A percentile compares a stretch with the other conserved stretches of the same genome.
These are phyloP conservation scores for Mycena indigotica DNA, from an alignment of 768 basidiomycete species.

Conservation along the genomic window DNA sequence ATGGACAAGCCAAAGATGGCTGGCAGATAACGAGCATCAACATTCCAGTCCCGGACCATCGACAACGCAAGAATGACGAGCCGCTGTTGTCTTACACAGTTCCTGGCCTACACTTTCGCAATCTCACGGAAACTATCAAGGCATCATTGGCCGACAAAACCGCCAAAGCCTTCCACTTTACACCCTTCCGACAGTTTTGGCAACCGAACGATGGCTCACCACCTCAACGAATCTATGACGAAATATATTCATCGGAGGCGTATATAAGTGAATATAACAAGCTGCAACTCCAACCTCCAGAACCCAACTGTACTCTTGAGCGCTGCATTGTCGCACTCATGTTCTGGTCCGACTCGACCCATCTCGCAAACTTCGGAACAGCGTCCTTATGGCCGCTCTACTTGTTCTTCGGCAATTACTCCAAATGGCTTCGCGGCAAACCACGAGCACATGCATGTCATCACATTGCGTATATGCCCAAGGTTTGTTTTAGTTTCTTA, in stretches of 20 bases:
- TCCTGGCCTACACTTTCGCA: constrained; percentile 10
- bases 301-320: constrained; percentile 20
- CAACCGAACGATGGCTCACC: constrained; percentile 3
- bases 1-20: constrained; percentile 1
- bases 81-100: constrained; percentile 8
- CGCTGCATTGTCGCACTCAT: constrained; percentile 29
- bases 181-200: constrained; percentile 26
- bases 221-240: constrained; percentile 21
- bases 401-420: constrained; percentile 40
- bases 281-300: constrained; percentile 7
- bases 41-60: constrained; percentile 25
- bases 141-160: not conserved
- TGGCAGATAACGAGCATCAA: constrained; percentile 13
- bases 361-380: constrained; percentile 37
- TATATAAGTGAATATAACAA: constrained; percentile 19
- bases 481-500: constrained; percentile 26
- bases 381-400: constrained; percentile 47
- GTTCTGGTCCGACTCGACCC: constrained; percentile 39
- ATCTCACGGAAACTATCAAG: constrained; percentile 11
- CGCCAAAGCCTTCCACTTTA: constrained; percentile 20
- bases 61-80: not conserved
- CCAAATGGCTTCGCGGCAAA: constrained; percentile 39
- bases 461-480: constrained; percentile 44
- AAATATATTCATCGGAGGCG: constrained; percentile 26
- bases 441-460: constrained; percentile 29